Evolutionary conservation across 305 asterid genomes (phyloP).

Genomic region (Fraxinus baroniana): DNA sequence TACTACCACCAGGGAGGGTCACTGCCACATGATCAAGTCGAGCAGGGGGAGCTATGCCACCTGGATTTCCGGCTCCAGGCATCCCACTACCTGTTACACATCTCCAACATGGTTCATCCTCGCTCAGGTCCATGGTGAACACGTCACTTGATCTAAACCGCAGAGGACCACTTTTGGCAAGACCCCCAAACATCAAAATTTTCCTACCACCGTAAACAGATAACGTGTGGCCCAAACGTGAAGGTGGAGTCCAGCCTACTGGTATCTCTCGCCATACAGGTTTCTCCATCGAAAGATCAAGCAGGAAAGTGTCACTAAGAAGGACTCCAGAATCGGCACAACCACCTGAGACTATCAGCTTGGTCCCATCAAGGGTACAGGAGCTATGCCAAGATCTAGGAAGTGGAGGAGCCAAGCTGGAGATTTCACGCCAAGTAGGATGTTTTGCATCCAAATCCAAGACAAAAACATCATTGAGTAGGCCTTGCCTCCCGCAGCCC

Average conservation of each 20-base stretch:
- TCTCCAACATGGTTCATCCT: constrained; percentile 19
- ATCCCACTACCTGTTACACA: constrained; percentile 16
- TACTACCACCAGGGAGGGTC: background rate
- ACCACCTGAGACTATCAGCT: constrained; percentile 1
- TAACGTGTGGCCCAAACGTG: constrained; percentile 15
- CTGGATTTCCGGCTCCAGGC: constrained; percentile 19
- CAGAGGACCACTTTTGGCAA: constrained; percentile 15
- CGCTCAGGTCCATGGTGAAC: background rate
- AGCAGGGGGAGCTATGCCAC: constrained; percentile 17
- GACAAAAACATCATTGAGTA: constrained; percentile 79
- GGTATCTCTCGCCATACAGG: constrained; percentile 17
- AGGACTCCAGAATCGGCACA: constrained; percentile 2
- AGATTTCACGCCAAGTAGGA: constrained; percentile 88
- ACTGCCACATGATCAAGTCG: constrained; percentile 6
- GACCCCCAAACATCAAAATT: constrained; percentile 18
- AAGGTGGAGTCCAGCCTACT: constrained; percentile 15
- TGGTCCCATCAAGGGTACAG: background rate
- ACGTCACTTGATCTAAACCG: constrained; percentile 13
- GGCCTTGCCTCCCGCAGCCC: constrained; percentile 87
- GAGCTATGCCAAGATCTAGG: constrained; percentile 43
- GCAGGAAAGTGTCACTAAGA: background rate
- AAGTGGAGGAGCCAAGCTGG: constrained; percentile 87
- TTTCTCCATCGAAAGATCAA: constrained; percentile 22
- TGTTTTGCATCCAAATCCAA: constrained; percentile 84
- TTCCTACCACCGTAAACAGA: constrained; percentile 17